These are phyloP conservation scores for Annona cherimola DNA, from an alignment of 164 flowering plant genomes.

Conservation along the genomic window DNA sequence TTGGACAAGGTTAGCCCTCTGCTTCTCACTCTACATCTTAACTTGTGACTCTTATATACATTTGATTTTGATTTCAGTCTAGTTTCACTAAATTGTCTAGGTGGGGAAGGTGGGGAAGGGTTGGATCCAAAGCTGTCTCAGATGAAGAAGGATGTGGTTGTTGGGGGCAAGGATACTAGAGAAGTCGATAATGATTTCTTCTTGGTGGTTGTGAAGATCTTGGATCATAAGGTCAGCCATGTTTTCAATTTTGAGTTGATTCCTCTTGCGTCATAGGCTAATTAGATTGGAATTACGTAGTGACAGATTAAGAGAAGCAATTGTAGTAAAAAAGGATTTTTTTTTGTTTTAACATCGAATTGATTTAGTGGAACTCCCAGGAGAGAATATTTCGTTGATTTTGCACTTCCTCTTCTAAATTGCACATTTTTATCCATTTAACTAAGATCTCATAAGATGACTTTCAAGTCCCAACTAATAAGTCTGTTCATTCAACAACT, in stretches of 20 bases:
- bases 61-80: neutral
- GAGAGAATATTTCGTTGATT: too few species aligned
- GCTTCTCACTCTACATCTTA: neutral
- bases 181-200: constrained; percentile 90
- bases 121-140: constrained; percentile 74
- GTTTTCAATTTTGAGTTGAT: neutral
- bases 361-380: too few species aligned
- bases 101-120: constrained; percentile 18
- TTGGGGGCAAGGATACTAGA: constrained; percentile 80
- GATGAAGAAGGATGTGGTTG: constrained; percentile 91
- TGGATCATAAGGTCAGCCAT: constrained; percentile 73
- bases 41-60: neutral
- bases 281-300: too few species aligned
- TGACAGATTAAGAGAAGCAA: too few species aligned
- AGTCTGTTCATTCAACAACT: too few species aligned
- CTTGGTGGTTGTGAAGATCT: constrained; percentile 81
- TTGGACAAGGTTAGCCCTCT: constrained; percentile 61
- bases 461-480: too few species aligned
- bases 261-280: neutral
- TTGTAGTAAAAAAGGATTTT: too few species aligned
- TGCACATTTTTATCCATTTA: too few species aligned
- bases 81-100: too few species aligned
- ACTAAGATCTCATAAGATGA: too few species aligned
- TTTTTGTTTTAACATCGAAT: too few species aligned
- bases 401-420: too few species aligned